phyloP scores from a whole-genome alignment of 345 rosid genomes.

The Raphanus sativus region DNA sequence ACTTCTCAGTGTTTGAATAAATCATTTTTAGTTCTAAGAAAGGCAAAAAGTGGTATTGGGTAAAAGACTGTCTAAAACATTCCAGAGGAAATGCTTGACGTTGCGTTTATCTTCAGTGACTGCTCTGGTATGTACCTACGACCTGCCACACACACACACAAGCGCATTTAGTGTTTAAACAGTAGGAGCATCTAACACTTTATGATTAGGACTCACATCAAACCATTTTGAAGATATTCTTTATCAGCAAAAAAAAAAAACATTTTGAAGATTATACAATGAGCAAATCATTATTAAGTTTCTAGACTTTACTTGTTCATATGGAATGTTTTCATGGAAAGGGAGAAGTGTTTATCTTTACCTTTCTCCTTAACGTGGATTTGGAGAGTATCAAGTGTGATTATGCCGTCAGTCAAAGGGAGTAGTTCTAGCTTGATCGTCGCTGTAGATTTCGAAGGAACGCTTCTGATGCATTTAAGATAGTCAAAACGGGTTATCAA shows the following conservation, averaged over 20 bases:
- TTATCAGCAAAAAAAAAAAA: background rate
- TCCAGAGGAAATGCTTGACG: slow-evolving; percentile 78
- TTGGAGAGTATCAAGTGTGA: slow-evolving; percentile 81
- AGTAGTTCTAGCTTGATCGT: slow-evolving; percentile 91
- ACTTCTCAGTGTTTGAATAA: slow-evolving; percentile 23
- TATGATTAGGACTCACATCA: too few relatives aligned
- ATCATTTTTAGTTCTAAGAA: slow-evolving; percentile 8
- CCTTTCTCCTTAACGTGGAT: slow-evolving; percentile 95
- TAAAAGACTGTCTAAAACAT: too few relatives aligned
- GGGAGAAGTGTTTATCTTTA: slow-evolving; percentile 25
- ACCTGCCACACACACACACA: slow-evolving; percentile 48
- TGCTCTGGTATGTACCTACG: slow-evolving; percentile 80
- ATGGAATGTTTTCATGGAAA: slow-evolving; percentile 8
- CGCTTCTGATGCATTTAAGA: slow-evolving; percentile 56
- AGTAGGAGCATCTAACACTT: background rate
- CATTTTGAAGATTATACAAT: background rate
- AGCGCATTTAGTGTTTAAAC: slow-evolving; percentile 9
- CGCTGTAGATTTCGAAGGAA: slow-evolving; percentile 84
- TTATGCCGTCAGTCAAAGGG: slow-evolving; percentile 97
- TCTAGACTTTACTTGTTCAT: background rate
- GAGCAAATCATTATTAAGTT: background rate
- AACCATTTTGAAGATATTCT: too few relatives aligned
- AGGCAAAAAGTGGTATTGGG: slow-evolving; percentile 18
- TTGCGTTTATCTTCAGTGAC: slow-evolving; percentile 85
- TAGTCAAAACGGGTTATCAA: slow-evolving; percentile 15